Percentiles rank a stretch among this genome's conserved stretches.
Conservation (phyloP, 1,284 basidiomycete species). For the Puccinia triticina region DNA sequence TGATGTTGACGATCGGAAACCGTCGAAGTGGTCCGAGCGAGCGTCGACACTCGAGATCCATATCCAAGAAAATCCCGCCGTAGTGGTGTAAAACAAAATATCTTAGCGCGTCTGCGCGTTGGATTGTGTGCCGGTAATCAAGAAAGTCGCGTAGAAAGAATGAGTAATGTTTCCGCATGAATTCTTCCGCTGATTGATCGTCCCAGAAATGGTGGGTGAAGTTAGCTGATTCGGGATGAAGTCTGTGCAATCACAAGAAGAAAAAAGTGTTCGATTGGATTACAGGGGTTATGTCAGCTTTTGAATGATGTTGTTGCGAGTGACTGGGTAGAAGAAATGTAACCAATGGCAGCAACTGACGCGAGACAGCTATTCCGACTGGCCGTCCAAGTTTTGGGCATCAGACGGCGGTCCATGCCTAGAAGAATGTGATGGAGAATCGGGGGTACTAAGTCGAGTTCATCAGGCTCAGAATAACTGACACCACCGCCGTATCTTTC, state of each 20-base stretch:
- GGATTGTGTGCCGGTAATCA: constrained; percentile 51
- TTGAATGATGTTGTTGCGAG: neutral
- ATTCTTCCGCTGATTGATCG: constrained; percentile 44
- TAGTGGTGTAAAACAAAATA: constrained; percentile 52
- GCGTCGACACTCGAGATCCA: constrained; percentile 51
- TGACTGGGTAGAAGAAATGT: neutral
- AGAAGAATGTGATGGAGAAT: constrained; percentile 53
- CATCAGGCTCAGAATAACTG: constrained; percentile 25
- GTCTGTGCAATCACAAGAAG: neutral
- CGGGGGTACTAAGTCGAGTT: constrained; percentile 51
- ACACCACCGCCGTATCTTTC: constrained; percentile 35
- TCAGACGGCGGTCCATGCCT: constrained; percentile 45
- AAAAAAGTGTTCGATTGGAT: neutral
- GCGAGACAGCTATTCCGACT: constrained; percentile 49
- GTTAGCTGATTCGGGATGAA: constrained; percentile 49
- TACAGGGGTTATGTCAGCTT: neutral
- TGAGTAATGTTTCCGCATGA: constrained; percentile 49
- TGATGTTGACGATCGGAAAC: constrained; percentile 51
- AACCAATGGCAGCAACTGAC: constrained; percentile 6
- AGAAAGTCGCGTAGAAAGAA: constrained; percentile 48
- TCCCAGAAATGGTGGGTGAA: constrained; percentile 51
- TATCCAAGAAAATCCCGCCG: constrained; percentile 52
- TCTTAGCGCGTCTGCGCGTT: constrained; percentile 50
- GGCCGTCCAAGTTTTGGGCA: constrained; percentile 51
- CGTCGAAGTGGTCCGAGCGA: constrained; percentile 50